Evolutionary conservation across 2,329 filamentous ascomycete species (phyloP).

Genomic region (Ilyonectria robusta): DNA sequence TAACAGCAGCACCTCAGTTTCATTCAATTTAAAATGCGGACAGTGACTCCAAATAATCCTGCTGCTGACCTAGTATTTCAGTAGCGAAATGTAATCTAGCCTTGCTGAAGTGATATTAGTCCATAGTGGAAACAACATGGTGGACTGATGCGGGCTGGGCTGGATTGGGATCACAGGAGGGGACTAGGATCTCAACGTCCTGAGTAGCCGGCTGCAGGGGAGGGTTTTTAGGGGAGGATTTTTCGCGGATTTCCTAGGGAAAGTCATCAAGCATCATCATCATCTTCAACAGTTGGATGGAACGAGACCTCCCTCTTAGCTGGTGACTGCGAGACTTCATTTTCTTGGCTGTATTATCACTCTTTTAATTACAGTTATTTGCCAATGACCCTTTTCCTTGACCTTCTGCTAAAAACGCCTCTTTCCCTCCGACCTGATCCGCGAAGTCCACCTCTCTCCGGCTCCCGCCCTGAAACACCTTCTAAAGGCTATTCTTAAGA

Average conservation of each 20-base stretch:
- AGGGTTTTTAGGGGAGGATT: neutral
- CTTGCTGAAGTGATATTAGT: too few species aligned
- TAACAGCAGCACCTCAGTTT: too few species aligned
- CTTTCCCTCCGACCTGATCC: neutral
- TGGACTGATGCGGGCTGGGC: neutral
- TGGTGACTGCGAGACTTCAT: neutral
- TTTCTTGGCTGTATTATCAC: neutral
- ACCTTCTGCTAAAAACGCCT: neutral
- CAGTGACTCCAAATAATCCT: too few species aligned
- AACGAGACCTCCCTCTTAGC: neutral
- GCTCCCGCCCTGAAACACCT: neutral
- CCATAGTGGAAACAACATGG: too few species aligned
- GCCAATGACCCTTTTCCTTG: neutral
- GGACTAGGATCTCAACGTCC: neutral
- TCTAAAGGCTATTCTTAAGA: too few species aligned
- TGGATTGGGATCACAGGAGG: neutral
- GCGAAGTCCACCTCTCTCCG: neutral
- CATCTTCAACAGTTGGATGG: neutral
- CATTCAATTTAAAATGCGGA: too few species aligned
- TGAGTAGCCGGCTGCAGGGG: neutral
- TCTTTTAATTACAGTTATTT: neutral
- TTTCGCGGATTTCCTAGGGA: neutral
- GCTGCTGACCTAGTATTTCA: too few species aligned
- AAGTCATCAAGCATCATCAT: neutral
- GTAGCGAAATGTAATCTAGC: too few species aligned